Evolutionary conservation across 2,329 filamentous ascomycete species (phyloP).

Genomic region (Neurospora crassa): DNA sequence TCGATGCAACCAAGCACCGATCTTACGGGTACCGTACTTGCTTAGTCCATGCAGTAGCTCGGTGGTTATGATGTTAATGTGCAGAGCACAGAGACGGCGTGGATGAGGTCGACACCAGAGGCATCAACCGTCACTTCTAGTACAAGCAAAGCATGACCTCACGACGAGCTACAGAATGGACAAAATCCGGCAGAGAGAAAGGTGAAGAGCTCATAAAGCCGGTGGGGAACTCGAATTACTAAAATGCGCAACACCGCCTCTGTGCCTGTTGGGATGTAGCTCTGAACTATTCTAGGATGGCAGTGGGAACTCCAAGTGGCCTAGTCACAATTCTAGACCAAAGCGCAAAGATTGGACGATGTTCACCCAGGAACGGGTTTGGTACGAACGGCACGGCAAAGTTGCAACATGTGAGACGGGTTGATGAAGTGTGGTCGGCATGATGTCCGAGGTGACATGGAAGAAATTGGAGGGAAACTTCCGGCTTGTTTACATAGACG

Average conservation of each 20-base stretch:
- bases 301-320: not conserved
- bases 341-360: not conserved
- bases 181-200: not conserved
- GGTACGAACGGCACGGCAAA: not conserved
- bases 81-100: not conserved
- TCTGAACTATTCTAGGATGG: not conserved
- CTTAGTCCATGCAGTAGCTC: not conserved
- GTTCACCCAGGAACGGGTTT: not conserved
- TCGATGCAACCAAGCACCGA: not conserved
- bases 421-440: not conserved
- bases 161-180: not conserved
- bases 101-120: not conserved
- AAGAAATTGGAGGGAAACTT: not conserved
- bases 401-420: not conserved
- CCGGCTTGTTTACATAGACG: not conserved
- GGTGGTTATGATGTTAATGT: not conserved
- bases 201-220: not conserved
- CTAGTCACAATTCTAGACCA: not conserved
- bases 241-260: not conserved
- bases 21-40: not conserved
- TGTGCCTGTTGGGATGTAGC: not conserved
- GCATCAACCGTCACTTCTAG: not conserved
- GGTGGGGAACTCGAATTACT: not conserved
- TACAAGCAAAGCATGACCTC: not conserved
- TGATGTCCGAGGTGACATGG: not conserved